Base-by-base conservation (phyloP, 2,329 filamentous ascomycete genomes). In the Fusarium udum region DNA sequence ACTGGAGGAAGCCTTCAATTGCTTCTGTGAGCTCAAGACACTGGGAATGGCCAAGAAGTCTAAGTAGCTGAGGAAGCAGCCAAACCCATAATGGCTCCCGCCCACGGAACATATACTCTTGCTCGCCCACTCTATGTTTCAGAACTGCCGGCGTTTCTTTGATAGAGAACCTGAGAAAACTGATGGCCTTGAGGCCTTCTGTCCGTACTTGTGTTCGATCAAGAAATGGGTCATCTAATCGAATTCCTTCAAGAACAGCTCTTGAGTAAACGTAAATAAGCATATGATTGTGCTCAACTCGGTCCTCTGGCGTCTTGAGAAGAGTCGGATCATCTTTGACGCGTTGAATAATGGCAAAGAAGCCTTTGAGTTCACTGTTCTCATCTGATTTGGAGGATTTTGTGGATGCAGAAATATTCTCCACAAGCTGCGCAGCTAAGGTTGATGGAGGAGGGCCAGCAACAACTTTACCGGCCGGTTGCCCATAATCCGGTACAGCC, bases 351-450 rank as follows among this genome's bases (percentile, higher is more conserved):
- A 87, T 82, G 51, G 83, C 81, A 69, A 90, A 87, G 6, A 98
- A 87, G 59, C 91, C 90, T 71, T 92, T 91, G 72, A 98, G 92
- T 56, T 94, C 92, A 75, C 91, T 90, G 67, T 90, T 91, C 76
- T 92, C 91, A 76, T 92, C 88, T 59, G 88, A 88, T 77, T 89
- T 87, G 60, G 88, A 87, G 49, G 88, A 89, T 70, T 87, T 88
- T 58, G 88, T 87, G 56, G 89, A 89, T 28, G 92, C 88, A 48
- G 92, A 90, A 71, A 95, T 91, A 80, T 93, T 94, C 79, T 93
- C 92, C 72, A 96, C 94, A 64, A 98, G 91, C 81, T 97, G 93
- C 18, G 94, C 94, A 59, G 95, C 94, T 78, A 97, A 87, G 15
- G 95, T 97, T 22, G 95, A 97, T 18, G 94, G 92, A 43, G 91